These are phyloP conservation scores for Fusarium humuli DNA, from an alignment of 2,329 filamentous ascomycete species.

Conservation along the genomic window DNA sequence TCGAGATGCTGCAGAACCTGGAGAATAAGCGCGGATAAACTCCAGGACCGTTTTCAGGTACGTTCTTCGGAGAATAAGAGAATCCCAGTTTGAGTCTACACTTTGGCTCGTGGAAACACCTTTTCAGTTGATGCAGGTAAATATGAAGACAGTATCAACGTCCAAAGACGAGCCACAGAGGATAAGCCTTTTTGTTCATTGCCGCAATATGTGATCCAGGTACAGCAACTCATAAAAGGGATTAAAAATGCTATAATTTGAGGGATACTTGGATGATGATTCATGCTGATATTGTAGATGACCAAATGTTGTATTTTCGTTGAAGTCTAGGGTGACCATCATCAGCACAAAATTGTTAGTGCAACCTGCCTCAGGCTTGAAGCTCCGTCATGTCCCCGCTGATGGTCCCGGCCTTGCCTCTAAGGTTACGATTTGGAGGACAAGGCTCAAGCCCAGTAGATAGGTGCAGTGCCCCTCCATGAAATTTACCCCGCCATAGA, in stretches of 20 bases:
- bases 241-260: neutral
- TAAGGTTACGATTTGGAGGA: neutral
- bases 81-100: neutral
- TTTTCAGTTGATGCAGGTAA: neutral
- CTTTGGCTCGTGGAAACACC: neutral
- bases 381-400: slow-evolving; percentile 13
- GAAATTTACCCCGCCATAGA: slow-evolving; percentile 53
- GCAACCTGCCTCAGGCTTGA: slow-evolving; percentile 35
- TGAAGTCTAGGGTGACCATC: neutral
- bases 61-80: neutral
- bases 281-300: neutral
- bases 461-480: slow-evolving; percentile 44
- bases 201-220: neutral
- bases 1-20: neutral
- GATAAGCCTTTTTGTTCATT: neutral
- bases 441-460: slow-evolving; percentile 8
- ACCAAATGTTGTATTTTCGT: neutral
- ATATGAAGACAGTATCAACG: neutral
- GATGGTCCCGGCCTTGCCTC: slow-evolving; percentile 1
- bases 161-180: neutral
- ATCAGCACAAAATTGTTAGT: slow-evolving; percentile 13
- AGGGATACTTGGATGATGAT: neutral
- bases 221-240: neutral
- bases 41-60: neutral
- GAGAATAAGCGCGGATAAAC: neutral